Conservation (phyloP, 2,329 filamentous ascomycete genomes). For the Neonectria punicea region DNA sequence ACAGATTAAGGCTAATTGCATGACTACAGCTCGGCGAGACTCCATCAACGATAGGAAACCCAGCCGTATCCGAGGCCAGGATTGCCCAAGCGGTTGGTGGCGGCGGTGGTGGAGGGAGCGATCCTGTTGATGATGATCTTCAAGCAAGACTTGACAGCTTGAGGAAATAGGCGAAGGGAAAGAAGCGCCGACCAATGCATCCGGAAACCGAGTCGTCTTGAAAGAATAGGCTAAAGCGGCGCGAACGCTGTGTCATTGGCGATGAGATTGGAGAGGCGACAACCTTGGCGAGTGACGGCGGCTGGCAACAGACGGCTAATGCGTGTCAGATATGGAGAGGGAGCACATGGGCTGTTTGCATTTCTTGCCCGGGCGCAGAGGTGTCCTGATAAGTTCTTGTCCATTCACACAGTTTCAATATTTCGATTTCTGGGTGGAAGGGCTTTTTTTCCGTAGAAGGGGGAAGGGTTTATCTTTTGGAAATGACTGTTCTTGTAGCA, state of each 20-base stretch:
- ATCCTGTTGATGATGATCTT: slow-evolving; percentile 87
- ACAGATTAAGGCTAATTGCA: slow-evolving; percentile 37
- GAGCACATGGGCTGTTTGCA: slow-evolving; percentile 25
- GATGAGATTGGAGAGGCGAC: slow-evolving; percentile 10
- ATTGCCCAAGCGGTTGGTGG: slow-evolving; percentile 87
- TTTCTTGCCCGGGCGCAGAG: slow-evolving; percentile 37
- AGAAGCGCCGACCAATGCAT: background rate
- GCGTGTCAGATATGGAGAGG: slow-evolving; percentile 8
- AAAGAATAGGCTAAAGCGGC: background rate
- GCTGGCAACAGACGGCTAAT: background rate
- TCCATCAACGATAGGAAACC: slow-evolving; percentile 82
- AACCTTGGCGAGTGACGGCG: background rate
- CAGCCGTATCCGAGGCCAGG: slow-evolving; percentile 76
- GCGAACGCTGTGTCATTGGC: background rate
- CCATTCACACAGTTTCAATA: slow-evolving; percentile 30
- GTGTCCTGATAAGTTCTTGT: slow-evolving; percentile 40
- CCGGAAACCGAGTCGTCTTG: slow-evolving; percentile 2
- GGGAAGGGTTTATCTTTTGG: background rate
- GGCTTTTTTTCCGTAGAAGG: slow-evolving; percentile 33
- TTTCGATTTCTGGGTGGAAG: slow-evolving; percentile 15
- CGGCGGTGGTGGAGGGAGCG: slow-evolving; percentile 66
- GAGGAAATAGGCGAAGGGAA: slow-evolving; percentile 58
- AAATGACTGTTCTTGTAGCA: background rate
- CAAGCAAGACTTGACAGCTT: slow-evolving; percentile 93
- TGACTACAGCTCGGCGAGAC: slow-evolving; percentile 84